Conservation (phyloP, 495 filamentous ascomycete genomes). For the Aspergillus taichungensis region DNA sequence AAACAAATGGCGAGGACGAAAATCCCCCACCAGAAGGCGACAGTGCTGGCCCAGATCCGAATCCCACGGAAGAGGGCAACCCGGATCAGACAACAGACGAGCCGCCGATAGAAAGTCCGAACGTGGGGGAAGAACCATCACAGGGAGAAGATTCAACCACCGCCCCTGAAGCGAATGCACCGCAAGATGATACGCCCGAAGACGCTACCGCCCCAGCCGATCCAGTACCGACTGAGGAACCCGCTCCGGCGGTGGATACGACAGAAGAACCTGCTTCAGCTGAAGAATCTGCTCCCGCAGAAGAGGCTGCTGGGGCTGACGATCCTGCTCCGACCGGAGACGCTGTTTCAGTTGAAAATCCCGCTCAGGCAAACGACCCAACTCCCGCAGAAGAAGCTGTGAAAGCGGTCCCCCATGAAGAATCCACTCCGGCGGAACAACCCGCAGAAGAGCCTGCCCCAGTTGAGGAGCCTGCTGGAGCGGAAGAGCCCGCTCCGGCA, state of each 20-base stretch:
- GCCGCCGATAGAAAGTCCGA: background rate
- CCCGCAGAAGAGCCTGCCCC: constrained; percentile 10
- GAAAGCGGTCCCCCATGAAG: background rate
- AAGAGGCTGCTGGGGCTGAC: constrained; percentile 5
- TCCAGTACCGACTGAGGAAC: constrained; percentile 8
- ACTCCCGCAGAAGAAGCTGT: background rate
- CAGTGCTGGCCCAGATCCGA: too few species aligned
- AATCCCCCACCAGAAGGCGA: background rate
- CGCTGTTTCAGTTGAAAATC: constrained; percentile 2
- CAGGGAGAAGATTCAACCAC: background rate
- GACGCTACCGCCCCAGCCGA: constrained; percentile 4
- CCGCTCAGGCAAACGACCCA: background rate
- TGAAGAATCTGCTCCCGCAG: constrained; percentile 1
- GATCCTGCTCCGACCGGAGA: constrained; percentile 13
- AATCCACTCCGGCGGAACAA: background rate
- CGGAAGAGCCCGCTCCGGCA: background rate
- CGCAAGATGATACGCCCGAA: background rate
- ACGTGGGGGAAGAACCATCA: background rate
- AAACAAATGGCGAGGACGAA: constrained; percentile 16
- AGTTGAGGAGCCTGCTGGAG: constrained; percentile 5
- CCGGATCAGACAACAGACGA: background rate
- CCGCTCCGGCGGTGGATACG: constrained; percentile 11
- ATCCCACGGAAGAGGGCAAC: too few species aligned
- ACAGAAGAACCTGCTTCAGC: constrained; percentile 8
- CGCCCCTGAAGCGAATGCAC: background rate